Percentiles rank a stretch among this genome's conserved stretches.
phyloP scores from a whole-genome alignment of 352 stramenopile genomes.

The Phytophthora niederhauseri region DNA sequence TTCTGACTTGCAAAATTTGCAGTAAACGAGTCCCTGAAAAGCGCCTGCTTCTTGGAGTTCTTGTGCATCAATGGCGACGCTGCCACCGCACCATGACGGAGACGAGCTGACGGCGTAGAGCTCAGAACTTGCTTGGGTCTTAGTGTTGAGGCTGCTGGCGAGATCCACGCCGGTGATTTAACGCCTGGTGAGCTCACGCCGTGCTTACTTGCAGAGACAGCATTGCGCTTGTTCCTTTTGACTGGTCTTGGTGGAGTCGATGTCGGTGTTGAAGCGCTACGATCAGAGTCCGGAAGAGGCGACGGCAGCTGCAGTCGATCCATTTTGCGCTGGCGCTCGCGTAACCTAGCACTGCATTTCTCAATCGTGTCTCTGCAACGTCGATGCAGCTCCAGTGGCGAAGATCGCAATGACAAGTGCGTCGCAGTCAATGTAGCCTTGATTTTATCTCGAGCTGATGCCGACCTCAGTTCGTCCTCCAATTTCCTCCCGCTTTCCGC shows the following conservation, averaged over 20 bases:
- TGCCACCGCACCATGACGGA: neutral
- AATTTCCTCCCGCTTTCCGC: neutral
- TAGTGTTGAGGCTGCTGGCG: neutral
- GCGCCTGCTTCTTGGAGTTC: neutral
- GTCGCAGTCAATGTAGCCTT: neutral
- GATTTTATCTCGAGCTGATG: neutral
- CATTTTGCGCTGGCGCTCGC: constrained; percentile 32
- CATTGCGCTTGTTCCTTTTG: constrained; percentile 22
- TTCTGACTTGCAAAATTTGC: neutral
- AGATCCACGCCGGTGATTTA: neutral
- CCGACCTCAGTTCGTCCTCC: neutral
- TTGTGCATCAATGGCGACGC: neutral
- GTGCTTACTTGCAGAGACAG: neutral
- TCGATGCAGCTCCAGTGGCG: constrained; percentile 26
- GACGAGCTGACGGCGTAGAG: neutral
- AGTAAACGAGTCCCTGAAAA: neutral
- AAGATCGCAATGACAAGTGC: neutral
- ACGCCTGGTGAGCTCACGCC: neutral
- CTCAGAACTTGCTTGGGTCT: neutral
- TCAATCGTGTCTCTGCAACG: constrained; percentile 27
- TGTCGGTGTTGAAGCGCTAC: neutral
- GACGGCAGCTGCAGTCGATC: constrained; percentile 21
- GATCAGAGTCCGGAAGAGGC: neutral
- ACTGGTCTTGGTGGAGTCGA: constrained; percentile 16
- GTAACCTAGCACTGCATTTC: constrained; percentile 14